Evolutionary conservation across 208 protist genomes (phyloP), one percentile per base, ranked within the genome.

Genomic region (Acanthamoeba healyi): DNA sequence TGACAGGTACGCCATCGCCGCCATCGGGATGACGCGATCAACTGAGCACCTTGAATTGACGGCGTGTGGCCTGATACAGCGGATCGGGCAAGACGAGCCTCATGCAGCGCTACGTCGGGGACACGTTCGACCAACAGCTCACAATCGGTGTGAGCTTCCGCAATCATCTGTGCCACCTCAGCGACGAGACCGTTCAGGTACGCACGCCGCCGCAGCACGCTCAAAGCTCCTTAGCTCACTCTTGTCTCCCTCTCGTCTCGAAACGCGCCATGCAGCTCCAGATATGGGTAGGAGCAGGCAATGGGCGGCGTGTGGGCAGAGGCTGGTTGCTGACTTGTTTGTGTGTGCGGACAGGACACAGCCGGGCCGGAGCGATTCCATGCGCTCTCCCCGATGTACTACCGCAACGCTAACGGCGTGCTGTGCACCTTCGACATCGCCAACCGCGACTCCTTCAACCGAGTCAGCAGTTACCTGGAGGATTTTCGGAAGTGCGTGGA

Each of bases 361-460:
- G 96, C 96, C 19, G 96, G 97, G 12, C 96, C 97, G 91, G 97
- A 98, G 87, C 91, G 97, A 29, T 98, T 98, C 88, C 92, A 94
- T 29, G 96, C 96, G 1, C 94, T 97, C 9, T 96, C 96, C 19
- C 77, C 87, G 17, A 81, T 58, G 56, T 97, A 96, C 90, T 97
- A 97, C 74, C 94, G 96, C 74, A 96, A 96, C 34, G 92, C 95
- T 38, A 93, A 97, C 51, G 95, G 95, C 49, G 91, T 97, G 29
- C 82, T 97, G 12, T 19, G 96, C 36, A 91, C 91, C 9, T 96
- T 94, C 46, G 95, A 96, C 51, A 67, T 90, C 84, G 36, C 84
- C 58, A n/a, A 70, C 84, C 67, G 51, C 14, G 0, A 9, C 24
- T 34, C 84, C 19, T 90, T 90, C 2, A 14, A 42, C 38, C 14